A percentile compares a stretch with the other conserved stretches of the same genome.
Conservation (phyloP, 805 yeast species). For the Blastobotrys robertii region DNA sequence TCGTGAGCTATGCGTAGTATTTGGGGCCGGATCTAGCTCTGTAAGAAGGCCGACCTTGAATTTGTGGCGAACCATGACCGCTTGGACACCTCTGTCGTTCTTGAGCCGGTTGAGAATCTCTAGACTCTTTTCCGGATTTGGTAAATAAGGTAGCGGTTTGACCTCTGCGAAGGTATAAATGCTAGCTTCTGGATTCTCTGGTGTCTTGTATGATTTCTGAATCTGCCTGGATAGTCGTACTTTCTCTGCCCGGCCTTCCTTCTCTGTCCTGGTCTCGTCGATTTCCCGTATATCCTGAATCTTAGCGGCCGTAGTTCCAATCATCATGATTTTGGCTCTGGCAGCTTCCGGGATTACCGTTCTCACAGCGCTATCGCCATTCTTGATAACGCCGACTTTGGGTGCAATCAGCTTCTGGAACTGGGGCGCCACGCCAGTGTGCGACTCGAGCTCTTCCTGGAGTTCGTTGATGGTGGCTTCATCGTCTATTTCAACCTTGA, state of each 20-base stretch:
- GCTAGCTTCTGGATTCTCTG: conserved; percentile 5
- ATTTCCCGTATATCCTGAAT: conserved; percentile 18
- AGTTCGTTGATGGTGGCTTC: conserved; percentile 14
- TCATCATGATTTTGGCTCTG: conserved; percentile 20
- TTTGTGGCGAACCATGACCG: conserved; percentile 28
- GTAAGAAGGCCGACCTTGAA: conserved; percentile 28
- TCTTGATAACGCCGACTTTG: conserved; percentile 20
- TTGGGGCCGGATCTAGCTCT: conserved; percentile 31
- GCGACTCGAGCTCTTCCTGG: conserved; percentile 17
- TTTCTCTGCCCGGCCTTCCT: conserved; percentile 14
- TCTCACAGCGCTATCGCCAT: conserved; percentile 8
- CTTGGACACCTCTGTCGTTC: conserved; percentile 28
- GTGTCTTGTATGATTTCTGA: not conserved
- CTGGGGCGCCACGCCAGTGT: conserved; percentile 22
- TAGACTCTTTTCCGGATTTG: conserved; percentile 23
- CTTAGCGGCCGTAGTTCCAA: conserved; percentile 23
- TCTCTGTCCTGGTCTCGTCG: conserved; percentile 15
- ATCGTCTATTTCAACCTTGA: conserved; percentile 10
- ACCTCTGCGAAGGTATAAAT: conserved; percentile 26
- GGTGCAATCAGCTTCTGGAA: conserved; percentile 25
- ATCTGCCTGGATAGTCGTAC: not conserved
- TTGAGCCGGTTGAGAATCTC: conserved; percentile 23
- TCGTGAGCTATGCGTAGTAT: conserved; percentile 22
- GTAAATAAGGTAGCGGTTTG: conserved; percentile 24
- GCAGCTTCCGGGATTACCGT: conserved; percentile 10